A percentile compares a stretch with the other conserved stretches of the same genome.
These are phyloP conservation scores for Xylaria palmicola DNA, from an alignment of 495 filamentous ascomycete species.

Conservation along the genomic window DNA sequence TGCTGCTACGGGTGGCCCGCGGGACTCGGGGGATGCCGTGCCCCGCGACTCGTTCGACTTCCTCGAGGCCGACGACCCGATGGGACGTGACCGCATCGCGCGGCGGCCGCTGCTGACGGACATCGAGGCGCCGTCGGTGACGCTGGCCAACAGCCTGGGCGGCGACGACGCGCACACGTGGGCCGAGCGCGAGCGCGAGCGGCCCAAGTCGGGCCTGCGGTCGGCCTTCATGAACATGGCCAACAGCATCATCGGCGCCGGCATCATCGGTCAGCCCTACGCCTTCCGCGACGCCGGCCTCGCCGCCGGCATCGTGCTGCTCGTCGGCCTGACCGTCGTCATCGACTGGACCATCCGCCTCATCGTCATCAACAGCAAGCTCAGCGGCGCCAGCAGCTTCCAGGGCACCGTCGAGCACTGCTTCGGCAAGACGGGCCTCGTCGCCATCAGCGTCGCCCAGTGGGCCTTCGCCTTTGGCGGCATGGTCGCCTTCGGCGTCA, in stretches of 20 bases:
- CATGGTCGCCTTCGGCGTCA: slow-evolving; percentile 97
- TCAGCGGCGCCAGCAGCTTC: slow-evolving; percentile 88
- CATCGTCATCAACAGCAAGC: slow-evolving; percentile 93
- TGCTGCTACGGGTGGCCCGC: slow-evolving; percentile 26
- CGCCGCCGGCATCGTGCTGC: slow-evolving; percentile 70
- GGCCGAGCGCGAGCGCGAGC: slow-evolving; percentile 42
- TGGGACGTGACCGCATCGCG: slow-evolving; percentile 32
- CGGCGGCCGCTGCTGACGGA: slow-evolving; percentile 75
- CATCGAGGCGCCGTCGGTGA: slow-evolving; percentile 85
- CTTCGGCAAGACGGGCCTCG: slow-evolving; percentile 81
- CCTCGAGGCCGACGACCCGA: slow-evolving; percentile 42
- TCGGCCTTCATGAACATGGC: slow-evolving; percentile 96
- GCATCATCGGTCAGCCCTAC: slow-evolving; percentile 97
- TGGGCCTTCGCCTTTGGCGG: slow-evolving; percentile 98
- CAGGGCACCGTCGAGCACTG: slow-evolving; percentile 94
- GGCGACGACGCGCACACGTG: slow-evolving; percentile 39
- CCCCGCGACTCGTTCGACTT: slow-evolving; percentile 37
- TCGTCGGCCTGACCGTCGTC: slow-evolving; percentile 75
- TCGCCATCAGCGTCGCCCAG: slow-evolving; percentile 89
- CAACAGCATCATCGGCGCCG: slow-evolving; percentile 96
- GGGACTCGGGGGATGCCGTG: slow-evolving; percentile 16
- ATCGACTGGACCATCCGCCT: slow-evolving; percentile 97
- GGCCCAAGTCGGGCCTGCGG: slow-evolving; percentile 49
- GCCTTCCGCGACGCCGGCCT: slow-evolving; percentile 89
- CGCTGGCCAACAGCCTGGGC: slow-evolving; percentile 58